Percentiles rank a stretch among this genome's conserved stretches.
Evolutionary conservation across 1,284 basidiomycete genomes (phyloP).

Genomic region (Coriolopsis trogii): DNA sequence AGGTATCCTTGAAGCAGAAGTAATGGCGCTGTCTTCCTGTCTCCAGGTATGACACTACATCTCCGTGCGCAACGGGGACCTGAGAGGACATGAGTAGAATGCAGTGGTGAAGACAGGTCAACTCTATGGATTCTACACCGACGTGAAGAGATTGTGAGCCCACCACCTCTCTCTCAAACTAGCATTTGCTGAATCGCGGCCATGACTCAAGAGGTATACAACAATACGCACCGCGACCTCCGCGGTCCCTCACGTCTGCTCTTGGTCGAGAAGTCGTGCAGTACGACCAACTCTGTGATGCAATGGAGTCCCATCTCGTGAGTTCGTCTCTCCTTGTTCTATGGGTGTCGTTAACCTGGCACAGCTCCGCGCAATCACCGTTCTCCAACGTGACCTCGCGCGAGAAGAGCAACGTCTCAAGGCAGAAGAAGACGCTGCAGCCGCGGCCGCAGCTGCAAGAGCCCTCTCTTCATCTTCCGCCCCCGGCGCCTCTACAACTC

Average conservation of each 20-base stretch:
- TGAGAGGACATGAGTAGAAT: conserved; percentile 48
- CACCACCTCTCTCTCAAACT: not conserved
- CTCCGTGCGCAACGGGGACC: not conserved
- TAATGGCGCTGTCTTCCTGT: conserved; percentile 54
- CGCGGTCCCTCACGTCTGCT: conserved; percentile 59
- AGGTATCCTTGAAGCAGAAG: conserved; percentile 64
- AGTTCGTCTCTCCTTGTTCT: conserved; percentile 29
- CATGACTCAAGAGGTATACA: conserved; percentile 27
- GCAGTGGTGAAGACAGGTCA: conserved; percentile 70
- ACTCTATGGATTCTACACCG: conserved; percentile 67
- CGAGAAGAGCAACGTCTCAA: conserved; percentile 61
- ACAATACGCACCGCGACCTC: conserved; percentile 63
- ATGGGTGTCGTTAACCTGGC: not conserved
- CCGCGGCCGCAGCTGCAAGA: conserved; percentile 28
- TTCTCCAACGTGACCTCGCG: conserved; percentile 67
- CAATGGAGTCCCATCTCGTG: conserved; percentile 71
- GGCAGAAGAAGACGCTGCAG: conserved; percentile 39
- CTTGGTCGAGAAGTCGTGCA: conserved; percentile 73
- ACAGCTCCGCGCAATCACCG: conserved; percentile 68
- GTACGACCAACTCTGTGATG: conserved; percentile 77
- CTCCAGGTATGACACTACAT: conserved; percentile 50
- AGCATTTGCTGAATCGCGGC: conserved; percentile 51
- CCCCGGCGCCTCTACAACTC: conserved; percentile 11
- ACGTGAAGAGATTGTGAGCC: conserved; percentile 62
- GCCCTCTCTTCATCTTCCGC: conserved; percentile 19